Evolutionary conservation across 2,329 filamentous ascomycete species (phyloP), one percentile per base, ranked within the genome.

Genomic region (Microdochium nivale): DNA sequence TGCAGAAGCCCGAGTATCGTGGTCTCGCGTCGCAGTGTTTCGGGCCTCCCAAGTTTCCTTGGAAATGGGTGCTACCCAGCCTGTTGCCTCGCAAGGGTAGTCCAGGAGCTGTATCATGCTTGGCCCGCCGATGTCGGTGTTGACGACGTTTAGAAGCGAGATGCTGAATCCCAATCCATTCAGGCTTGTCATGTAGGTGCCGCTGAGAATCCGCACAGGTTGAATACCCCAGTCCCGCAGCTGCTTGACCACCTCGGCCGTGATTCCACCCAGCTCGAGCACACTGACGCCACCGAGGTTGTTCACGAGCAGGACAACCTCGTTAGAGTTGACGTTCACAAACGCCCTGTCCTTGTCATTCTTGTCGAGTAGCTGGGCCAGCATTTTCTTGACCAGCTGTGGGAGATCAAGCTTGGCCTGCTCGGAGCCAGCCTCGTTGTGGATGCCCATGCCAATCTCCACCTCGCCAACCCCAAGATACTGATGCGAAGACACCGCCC

Each of bases 101-200:
- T 90, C 87, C 14, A 90, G 74, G 49, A 90, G 69, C 60, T 88
- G 77, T 23, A 90, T 73, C 75, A 90, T 81, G 52, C 80, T 75
- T 1, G 77, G 77, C 0, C 79, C 79, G 14, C 71, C 70, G 37
- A 84, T 79, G 37, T 83, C 78, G 2, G 78, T 78, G 51, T 73
- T 75, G 44, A 78, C 75, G 11, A 86, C 74, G 61, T 85, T 87
- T 25, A 90, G 73, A 32, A 91, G 66, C 7, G 81, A 80, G 58
- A 90, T 81, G 65, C 84, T 88, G 69, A 90, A 90, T 4, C 87
- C 87, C 5, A 86, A 72, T 0, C 85, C 86, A 63, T 90, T 89
- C 53, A 91, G 70, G 56, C 84, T 88, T 4, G 87, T 90, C 86
- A 90, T 90, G 66, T 82, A 90, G 0, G 85, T 87, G 27, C 87